phyloP scores from a whole-genome alignment of 768 basidiomycete species.

The Dictyophora rubrovolvata region DNA sequence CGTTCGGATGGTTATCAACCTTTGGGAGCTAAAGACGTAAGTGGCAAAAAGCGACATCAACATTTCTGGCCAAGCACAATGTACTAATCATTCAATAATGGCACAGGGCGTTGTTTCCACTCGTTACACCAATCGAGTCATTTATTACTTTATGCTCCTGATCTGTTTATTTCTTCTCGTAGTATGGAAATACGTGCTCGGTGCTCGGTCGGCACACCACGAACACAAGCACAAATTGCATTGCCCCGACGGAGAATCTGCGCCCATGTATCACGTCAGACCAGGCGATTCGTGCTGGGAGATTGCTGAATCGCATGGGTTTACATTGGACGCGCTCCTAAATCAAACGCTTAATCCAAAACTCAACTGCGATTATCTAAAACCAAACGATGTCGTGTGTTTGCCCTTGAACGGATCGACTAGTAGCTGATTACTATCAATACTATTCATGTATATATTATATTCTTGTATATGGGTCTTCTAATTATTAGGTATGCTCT shows the following conservation, averaged over 20 bases:
- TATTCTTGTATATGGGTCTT: background rate
- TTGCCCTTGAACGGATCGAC: background rate
- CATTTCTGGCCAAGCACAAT: background rate
- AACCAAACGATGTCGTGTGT: slow-evolving; percentile 4
- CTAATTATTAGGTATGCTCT: no score
- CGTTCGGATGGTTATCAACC: slow-evolving; percentile 10
- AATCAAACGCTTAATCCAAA: slow-evolving; percentile 3
- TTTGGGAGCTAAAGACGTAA: background rate
- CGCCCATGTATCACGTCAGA: slow-evolving; percentile 5
- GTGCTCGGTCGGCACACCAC: background rate
- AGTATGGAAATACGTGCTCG: slow-evolving; percentile 7
- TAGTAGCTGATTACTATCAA: background rate
- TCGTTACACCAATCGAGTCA: slow-evolving; percentile 4
- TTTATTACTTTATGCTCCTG: slow-evolving; percentile 11
- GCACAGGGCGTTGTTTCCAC: background rate
- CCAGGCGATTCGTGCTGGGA: slow-evolving; percentile 12
- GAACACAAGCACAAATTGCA: background rate
- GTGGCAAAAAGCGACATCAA: background rate
- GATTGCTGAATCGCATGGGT: slow-evolving; percentile 2
- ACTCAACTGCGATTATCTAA: slow-evolving; percentile 2
- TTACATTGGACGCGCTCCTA: background rate
- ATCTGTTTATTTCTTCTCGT: slow-evolving; percentile 11
- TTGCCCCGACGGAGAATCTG: slow-evolving; percentile 5
- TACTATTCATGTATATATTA: background rate
- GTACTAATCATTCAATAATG: background rate